Evolutionary conservation across 2,329 filamentous ascomycete genomes (phyloP).

Genomic region (Apiospora hydei): DNA sequence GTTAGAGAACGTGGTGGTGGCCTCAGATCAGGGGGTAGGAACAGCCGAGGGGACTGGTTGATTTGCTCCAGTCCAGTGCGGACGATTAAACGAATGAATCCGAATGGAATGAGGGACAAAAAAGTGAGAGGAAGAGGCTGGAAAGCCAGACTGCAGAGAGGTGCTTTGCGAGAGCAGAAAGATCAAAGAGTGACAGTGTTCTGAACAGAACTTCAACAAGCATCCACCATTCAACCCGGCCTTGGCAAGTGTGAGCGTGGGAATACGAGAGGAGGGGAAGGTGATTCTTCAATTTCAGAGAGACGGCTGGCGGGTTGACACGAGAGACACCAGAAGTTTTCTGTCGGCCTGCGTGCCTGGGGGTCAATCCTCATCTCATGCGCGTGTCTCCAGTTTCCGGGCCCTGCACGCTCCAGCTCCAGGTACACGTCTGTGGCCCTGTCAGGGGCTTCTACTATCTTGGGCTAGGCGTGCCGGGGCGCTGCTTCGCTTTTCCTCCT

Average conservation of each 20-base stretch:
- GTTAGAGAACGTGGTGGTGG: conserved; percentile 39
- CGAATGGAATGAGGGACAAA: conserved; percentile 30
- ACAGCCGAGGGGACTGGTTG: conserved; percentile 33
- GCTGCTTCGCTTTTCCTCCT: conserved; percentile 2
- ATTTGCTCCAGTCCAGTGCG: conserved; percentile 25
- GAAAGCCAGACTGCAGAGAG: conserved; percentile 24
- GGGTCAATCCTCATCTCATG: conserved; percentile 5
- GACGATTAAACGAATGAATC: conserved; percentile 20
- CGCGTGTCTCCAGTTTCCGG: conserved; percentile 7
- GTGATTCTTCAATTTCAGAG: conserved; percentile 14
- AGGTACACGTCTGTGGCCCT: conserved; percentile 7
- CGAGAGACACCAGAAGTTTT: conserved; percentile 21
- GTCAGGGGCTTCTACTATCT: conserved; percentile 14
- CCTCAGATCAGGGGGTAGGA: conserved; percentile 41
- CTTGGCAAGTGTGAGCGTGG: conserved; percentile 7
- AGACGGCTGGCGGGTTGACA: not conserved
- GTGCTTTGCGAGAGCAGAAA: conserved; percentile 24
- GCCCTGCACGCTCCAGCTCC: conserved; percentile 17
- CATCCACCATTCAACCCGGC: conserved; percentile 9
- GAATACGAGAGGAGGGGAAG: conserved; percentile 8
- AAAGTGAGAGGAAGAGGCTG: conserved; percentile 34
- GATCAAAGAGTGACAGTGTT: conserved; percentile 24
- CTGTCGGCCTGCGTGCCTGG: conserved; percentile 13
- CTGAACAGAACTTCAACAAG: conserved; percentile 20
- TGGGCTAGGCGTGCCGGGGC: conserved; percentile 14